These are phyloP conservation scores for Pyrenophora teres DNA, from an alignment of 2,329 filamentous ascomycete species.

Conservation along the genomic window DNA sequence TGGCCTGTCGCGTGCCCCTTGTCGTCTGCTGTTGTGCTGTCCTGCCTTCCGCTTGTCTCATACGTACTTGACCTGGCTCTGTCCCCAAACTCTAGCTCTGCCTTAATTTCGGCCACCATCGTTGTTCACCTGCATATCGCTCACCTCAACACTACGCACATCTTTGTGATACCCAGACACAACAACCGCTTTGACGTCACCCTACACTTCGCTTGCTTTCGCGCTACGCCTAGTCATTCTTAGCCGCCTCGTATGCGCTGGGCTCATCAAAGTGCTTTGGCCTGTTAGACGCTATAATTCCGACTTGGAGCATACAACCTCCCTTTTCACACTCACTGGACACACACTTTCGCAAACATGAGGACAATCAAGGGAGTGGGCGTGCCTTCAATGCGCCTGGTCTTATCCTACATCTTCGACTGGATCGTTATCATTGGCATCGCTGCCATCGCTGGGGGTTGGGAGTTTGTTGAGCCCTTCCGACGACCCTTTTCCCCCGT, in stretches of 20 bases:
- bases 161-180: too few relatives aligned
- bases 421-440: slow-evolving; percentile 70
- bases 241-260: slow-evolving; percentile 11
- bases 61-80: neutral
- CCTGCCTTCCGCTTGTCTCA: neutral
- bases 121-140: neutral
- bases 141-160: slow-evolving; percentile 7
- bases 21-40: neutral
- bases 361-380: slow-evolving; percentile 27
- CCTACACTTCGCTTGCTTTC: neutral
- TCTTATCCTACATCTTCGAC: slow-evolving; percentile 72
- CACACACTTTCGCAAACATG: slow-evolving; percentile 26
- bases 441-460: slow-evolving; percentile 62
- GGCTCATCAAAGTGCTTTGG: slow-evolving; percentile 12
- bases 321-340: slow-evolving; percentile 2
- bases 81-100: neutral
- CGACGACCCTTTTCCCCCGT: slow-evolving; percentile 72
- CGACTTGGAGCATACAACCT: slow-evolving; percentile 1
- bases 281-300: slow-evolving; percentile 10
- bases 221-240: slow-evolving; percentile 9
- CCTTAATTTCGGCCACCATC: neutral
- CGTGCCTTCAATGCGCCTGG: slow-evolving; percentile 56
- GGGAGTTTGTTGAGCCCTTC: slow-evolving; percentile 66
- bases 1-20: slow-evolving; percentile 22
- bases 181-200: neutral